A percentile compares a stretch with the other conserved stretches of the same genome.
Evolutionary conservation across 805 yeast species (phyloP).

Genomic region (Saccharomyces kudriavzevii): DNA sequence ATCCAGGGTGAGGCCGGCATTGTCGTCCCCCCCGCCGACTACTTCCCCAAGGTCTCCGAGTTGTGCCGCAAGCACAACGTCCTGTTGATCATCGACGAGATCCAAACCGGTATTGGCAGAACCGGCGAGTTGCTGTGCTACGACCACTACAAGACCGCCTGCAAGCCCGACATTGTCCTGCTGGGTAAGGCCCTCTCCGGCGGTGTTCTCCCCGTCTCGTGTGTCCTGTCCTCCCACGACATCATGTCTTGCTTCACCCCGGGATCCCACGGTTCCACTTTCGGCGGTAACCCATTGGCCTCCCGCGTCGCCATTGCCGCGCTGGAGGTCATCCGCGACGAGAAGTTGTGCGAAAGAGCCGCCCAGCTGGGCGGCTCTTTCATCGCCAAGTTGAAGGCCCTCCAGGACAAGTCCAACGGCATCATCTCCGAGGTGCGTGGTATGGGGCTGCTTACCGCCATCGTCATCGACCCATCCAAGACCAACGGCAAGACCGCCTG

Average conservation of each 20-base stretch:
- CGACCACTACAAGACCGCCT: conserved; percentile 70
- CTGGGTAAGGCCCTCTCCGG: conserved; percentile 95
- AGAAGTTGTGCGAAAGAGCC: conserved; percentile 75
- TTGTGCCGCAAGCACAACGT: conserved; percentile 80
- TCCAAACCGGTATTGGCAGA: conserved; percentile 96
- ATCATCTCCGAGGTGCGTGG: conserved; percentile 63
- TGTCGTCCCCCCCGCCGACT: conserved; percentile 82
- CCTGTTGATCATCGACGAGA: conserved; percentile 88
- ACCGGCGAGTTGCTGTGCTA: conserved; percentile 90
- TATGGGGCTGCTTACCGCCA: conserved; percentile 78
- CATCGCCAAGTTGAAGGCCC: conserved; percentile 46
- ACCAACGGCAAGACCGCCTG: conserved; percentile 89
- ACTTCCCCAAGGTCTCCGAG: conserved; percentile 61
- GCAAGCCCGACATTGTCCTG: conserved; percentile 82
- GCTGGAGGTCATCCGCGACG: conserved; percentile 80
- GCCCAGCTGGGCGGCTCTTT: conserved; percentile 60
- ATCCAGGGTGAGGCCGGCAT: conserved; percentile 99
- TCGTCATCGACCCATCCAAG: conserved; percentile 78
- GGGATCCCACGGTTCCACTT: conserved; percentile 96
- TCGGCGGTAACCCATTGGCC: conserved; percentile 95
- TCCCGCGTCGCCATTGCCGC: conserved; percentile 92
- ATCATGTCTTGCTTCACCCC: conserved; percentile 86
- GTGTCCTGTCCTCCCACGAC: conserved; percentile 81
- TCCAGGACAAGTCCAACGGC: conserved; percentile 48
- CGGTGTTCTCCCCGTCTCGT: conserved; percentile 87